A percentile compares a stretch with the other conserved stretches of the same genome.
phyloP scores from a whole-genome alignment of 106 monocot species.

The Allium fistulosum region DNA sequence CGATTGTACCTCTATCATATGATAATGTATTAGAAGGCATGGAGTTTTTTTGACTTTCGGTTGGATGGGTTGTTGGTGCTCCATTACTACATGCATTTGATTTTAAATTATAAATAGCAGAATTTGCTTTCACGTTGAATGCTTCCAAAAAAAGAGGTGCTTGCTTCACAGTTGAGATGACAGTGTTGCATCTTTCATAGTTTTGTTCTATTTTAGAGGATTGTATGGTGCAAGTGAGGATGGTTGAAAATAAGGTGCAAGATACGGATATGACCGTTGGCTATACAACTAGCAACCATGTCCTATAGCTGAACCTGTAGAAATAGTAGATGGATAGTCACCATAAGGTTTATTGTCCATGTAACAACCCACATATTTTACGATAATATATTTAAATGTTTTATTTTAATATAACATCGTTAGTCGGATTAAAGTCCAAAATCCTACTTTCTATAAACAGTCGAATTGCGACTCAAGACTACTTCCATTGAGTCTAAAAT shows the following conservation, averaged over 20 bases:
- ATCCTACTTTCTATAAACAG: too few relatives aligned
- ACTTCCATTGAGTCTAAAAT: too few relatives aligned
- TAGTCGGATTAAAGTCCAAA: too few relatives aligned
- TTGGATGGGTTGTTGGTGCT: neutral
- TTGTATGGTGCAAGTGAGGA: constrained; percentile 13
- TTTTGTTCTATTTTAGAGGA: constrained; percentile 14
- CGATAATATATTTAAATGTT: too few relatives aligned
- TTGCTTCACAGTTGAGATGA: constrained; percentile 23
- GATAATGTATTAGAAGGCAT: constrained; percentile 14
- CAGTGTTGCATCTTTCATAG: constrained; percentile 14
- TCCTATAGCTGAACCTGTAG: constrained; percentile 53
- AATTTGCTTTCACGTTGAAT: constrained; percentile 29
- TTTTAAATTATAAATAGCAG: constrained; percentile 14
- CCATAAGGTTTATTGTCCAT: constrained; percentile 42
- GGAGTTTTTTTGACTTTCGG: constrained; percentile 23
- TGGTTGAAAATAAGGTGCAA: constrained; percentile 14
- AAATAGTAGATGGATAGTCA: constrained; percentile 57
- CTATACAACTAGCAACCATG: constrained; percentile 73
- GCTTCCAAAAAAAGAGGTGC: constrained; percentile 24
- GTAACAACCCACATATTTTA: too few relatives aligned
- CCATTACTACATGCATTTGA: constrained; percentile 12
- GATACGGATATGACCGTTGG: constrained; percentile 70
- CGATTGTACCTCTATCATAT: constrained; percentile 13
- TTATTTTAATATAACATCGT: too few relatives aligned
- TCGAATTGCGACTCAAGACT: too few relatives aligned